Conservation (phyloP, 176 grass and related monocot species). For the Carex pumila region DNA sequence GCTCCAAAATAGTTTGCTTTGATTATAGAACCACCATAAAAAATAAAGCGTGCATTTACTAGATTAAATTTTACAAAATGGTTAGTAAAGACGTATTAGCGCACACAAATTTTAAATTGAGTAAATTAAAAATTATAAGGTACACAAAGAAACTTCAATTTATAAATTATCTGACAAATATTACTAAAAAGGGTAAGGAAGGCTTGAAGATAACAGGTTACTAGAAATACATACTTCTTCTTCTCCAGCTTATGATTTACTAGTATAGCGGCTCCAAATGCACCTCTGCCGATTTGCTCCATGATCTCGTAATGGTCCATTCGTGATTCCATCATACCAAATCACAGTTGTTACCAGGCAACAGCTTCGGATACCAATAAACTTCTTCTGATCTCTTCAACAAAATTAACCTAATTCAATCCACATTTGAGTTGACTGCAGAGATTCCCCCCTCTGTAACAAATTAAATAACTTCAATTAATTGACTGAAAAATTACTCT, state of each 20-base stretch:
- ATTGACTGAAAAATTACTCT: not conserved
- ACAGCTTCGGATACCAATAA: not conserved
- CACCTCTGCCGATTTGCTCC: constrained; percentile 95
- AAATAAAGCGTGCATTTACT: not conserved
- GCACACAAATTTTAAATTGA: not conserved
- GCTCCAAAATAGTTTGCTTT: not conserved
- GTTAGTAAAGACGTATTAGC: not conserved
- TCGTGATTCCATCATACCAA: constrained; percentile 71
- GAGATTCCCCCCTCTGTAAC: constrained; percentile 5
- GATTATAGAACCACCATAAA: too few relatives aligned
- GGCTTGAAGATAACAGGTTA: not conserved
- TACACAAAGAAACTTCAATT: not conserved
- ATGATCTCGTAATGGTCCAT: constrained; percentile 98
- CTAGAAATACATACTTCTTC: constrained; percentile 48
- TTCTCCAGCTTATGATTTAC: constrained; percentile 97
- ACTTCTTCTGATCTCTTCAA: constrained; percentile 6
- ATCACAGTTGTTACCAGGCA: not conserved
- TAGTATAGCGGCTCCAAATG: constrained; percentile 98
- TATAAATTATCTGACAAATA: not conserved
- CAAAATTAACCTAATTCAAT: constrained; percentile 2
- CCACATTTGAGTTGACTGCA: constrained; percentile 12
- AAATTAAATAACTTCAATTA: not conserved
- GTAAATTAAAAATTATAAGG: not conserved
- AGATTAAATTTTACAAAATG: not conserved
- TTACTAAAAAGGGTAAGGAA: constrained; percentile 20